Conservation (phyloP, 208 protist species). For the Tritrichomonas musculus region DNA sequence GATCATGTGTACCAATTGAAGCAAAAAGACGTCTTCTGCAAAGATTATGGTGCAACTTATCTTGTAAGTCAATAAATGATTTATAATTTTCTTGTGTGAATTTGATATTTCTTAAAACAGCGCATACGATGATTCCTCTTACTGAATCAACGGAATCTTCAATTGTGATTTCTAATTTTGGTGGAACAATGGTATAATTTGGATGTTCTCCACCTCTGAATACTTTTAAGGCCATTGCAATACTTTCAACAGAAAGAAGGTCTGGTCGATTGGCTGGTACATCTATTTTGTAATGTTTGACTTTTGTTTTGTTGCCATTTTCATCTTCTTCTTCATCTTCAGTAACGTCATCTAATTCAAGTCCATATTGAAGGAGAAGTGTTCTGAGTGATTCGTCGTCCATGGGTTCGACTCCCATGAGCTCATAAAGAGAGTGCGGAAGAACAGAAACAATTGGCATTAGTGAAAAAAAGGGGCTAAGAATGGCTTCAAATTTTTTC, state of each 20-base stretch:
- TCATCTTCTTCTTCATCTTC: not conserved
- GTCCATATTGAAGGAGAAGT: constrained; percentile 91
- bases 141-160: constrained; percentile 59
- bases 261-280: constrained; percentile 95
- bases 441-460: not conserved
- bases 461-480: not conserved
- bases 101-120: constrained; percentile 81
- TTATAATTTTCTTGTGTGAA: constrained; percentile 83
- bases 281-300: constrained; percentile 92
- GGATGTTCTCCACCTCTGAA: constrained; percentile 58
- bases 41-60: constrained; percentile 41
- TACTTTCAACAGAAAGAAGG: constrained; percentile 83
- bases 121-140: constrained; percentile 88
- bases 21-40: constrained; percentile 78
- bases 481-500: too few species aligned
- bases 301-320: too few species aligned
- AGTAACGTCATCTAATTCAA: constrained; percentile 91
- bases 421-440: not conserved
- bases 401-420: not conserved
- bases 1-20: constrained; percentile 98
- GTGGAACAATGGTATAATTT: constrained; percentile 30
- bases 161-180: not conserved
- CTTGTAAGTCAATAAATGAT: constrained; percentile 87
- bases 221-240: constrained; percentile 63
- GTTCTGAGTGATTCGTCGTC: constrained; percentile 80